Conservation (phyloP, 371 early-diverging fungal genomes). For the Rhizomucor miehei region DNA sequence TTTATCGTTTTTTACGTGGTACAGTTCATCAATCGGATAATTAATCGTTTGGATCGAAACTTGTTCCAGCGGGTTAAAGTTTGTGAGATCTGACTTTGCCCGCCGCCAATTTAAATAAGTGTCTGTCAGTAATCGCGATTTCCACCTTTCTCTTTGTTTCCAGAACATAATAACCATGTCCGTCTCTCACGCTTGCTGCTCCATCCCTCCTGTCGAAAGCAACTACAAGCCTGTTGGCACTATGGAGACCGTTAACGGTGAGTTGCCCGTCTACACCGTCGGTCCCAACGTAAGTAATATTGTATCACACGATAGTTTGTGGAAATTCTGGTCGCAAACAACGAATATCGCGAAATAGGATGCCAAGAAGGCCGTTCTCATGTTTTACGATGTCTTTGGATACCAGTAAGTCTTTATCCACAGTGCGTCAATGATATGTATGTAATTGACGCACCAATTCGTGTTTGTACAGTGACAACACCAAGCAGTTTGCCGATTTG, state of each 20-base stretch:
- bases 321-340: background rate
- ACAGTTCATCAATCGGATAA: no score
- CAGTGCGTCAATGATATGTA: no score
- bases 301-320: background rate
- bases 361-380: constrained; percentile 44
- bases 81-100: no score
- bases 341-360: constrained; percentile 15
- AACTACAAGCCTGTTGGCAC: constrained; percentile 55
- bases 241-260: constrained; percentile 42
- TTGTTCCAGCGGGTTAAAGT: no score
- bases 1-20: no score
- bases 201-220: constrained; percentile 58
- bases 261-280: constrained; percentile 26
- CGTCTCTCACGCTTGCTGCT: constrained; percentile 57
- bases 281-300: constrained; percentile 35
- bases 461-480: constrained; percentile 50
- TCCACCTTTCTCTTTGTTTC: no score
- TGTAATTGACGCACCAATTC: no score
- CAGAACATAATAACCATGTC: constrained; percentile 34
- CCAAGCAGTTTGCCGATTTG: constrained; percentile 64
- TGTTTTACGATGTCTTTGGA: constrained; percentile 51
- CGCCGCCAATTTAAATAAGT: no score
- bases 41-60: no score
- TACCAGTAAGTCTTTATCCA: constrained; percentile 24
- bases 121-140: no score